A percentile compares a stretch with the other conserved stretches of the same genome.
Conservation (phyloP, 495 filamentous ascomycete species). For the Hypoxylon fuscum region DNA sequence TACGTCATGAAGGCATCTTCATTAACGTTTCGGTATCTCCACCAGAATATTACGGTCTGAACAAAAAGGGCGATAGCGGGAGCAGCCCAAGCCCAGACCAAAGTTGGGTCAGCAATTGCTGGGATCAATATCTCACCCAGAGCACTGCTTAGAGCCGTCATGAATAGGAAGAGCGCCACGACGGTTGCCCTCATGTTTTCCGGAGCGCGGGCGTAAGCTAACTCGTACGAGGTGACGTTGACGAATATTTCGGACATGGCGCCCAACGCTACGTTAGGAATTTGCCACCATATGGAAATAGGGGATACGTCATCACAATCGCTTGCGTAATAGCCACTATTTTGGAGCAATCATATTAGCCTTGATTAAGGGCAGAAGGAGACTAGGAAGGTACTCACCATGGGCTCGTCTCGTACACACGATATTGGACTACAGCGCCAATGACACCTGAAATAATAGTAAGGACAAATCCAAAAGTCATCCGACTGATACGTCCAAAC, state of each 20-base stretch:
- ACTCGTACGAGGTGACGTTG: slow-evolving; percentile 69
- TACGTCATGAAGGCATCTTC: slow-evolving; percentile 54
- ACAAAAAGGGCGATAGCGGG: slow-evolving; percentile 58
- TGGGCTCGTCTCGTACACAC: slow-evolving; percentile 67
- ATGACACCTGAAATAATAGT: slow-evolving; percentile 57
- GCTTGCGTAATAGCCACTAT: slow-evolving; percentile 54
- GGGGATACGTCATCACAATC: slow-evolving; percentile 53
- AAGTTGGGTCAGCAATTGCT: slow-evolving; percentile 62
- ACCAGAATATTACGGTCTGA: slow-evolving; percentile 61
- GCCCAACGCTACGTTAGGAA: slow-evolving; percentile 50
- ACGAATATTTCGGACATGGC: slow-evolving; percentile 69
- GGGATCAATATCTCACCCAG: slow-evolving; percentile 64
- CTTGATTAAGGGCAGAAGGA: background rate
- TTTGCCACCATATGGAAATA: slow-evolving; percentile 65
- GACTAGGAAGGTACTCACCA: slow-evolving; percentile 47
- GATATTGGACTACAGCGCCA: slow-evolving; percentile 71
- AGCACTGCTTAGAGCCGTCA: slow-evolving; percentile 61
- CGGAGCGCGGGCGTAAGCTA: slow-evolving; percentile 70
- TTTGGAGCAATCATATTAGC: slow-evolving; percentile 21
- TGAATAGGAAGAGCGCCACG: slow-evolving; percentile 64
- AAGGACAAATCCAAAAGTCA: slow-evolving; percentile 70
- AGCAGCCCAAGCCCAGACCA: slow-evolving; percentile 62
- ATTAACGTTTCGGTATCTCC: slow-evolving; percentile 55
- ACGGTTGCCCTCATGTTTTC: slow-evolving; percentile 69
- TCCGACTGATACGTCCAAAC: slow-evolving; percentile 71